Base-by-base conservation (phyloP, 2,329 filamentous ascomycete species). In the Ophiosphaerella korrae region DNA sequence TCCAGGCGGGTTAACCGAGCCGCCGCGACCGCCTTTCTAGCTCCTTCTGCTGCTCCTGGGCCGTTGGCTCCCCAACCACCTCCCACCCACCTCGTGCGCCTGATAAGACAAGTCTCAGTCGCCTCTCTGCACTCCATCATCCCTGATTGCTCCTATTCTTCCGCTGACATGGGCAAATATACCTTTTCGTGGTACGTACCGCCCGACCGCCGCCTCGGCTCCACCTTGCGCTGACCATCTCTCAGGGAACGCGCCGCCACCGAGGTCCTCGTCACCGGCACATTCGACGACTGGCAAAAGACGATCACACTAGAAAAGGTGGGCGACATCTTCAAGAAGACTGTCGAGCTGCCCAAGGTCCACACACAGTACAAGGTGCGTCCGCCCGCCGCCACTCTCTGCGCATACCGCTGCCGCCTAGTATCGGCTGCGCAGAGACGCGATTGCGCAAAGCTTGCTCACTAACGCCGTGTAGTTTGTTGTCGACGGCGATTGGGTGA, bases 321-420 rank as follows among this genome's bases (percentile, higher is more conserved):
- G 35, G 88, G 83, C 70, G 73, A 74, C 58, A 66, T 82, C 64
- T 96, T 95, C 75, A 82, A 88, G 76, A 96, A 96, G 81, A 84
- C 85, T 31, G 91, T 99, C 53, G 79, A 84, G 45, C 81, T 97
- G 31, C 80, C 88, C 42, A 79, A 84, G 48, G 77, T 42, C 58
- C 96, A 94, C 78, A 88, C 96, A 63, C 87, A 88, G 71, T 99
- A 97, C 86, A 99, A 99, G 90, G 93, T 96, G 80, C 60, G 83
- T 59, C 35, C 42, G 32, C 26, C 23, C 12, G 32, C 39, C 18
- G 26, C 42, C 41, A 26, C 5, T 16, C n/a, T 45, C 44, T 45
- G 38, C 38, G 38, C 21, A 23, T 44, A 47, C 42, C 41, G 41
- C 38, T 40, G 23, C 26, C 45, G 48, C 42, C 43, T 38, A 39